phyloP scores from a whole-genome alignment of 495 filamentous ascomycete species.

The Annulohypoxylon moriforme region DNA sequence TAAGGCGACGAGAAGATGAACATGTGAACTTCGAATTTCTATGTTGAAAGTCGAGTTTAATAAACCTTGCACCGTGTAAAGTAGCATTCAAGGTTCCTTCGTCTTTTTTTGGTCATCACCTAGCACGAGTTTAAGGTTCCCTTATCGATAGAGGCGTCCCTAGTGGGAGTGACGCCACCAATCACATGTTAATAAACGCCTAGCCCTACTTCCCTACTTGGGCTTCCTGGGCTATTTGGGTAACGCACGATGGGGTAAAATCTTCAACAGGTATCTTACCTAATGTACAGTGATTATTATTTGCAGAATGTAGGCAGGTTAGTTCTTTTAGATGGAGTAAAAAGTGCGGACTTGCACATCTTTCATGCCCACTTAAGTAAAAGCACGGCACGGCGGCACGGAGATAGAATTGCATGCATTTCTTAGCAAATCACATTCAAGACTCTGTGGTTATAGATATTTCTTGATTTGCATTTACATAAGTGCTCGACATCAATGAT shows the following conservation, averaged over 20 bases:
- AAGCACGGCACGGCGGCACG: background rate
- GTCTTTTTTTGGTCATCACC: conserved; percentile 10
- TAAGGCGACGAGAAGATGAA: background rate
- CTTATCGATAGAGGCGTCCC: conserved; percentile 34
- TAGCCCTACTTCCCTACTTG: conserved; percentile 7
- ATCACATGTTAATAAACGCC: conserved; percentile 34
- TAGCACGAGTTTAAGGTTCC: conserved; percentile 17
- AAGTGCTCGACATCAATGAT: background rate
- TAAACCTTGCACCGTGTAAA: background rate
- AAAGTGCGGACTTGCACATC: background rate
- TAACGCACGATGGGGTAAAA: background rate
- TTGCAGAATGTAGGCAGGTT: background rate
- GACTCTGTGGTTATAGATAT: background rate
- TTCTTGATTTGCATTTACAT: conserved; percentile 2
- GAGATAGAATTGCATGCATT: background rate
- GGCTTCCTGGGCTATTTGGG: background rate
- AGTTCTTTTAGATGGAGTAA: background rate
- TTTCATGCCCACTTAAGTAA: background rate
- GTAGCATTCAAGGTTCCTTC: background rate
- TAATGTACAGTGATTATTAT: background rate
- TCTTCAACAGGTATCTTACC: background rate
- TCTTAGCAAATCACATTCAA: background rate
- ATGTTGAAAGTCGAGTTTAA: background rate
- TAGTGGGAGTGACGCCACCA: conserved; percentile 24
- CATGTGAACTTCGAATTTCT: background rate